Percentiles rank a stretch among this genome's conserved stretches.
These are phyloP conservation scores for Paraurostyla sp. DNA, from an alignment of 73 alveolate genomes.

Conservation along the genomic window DNA sequence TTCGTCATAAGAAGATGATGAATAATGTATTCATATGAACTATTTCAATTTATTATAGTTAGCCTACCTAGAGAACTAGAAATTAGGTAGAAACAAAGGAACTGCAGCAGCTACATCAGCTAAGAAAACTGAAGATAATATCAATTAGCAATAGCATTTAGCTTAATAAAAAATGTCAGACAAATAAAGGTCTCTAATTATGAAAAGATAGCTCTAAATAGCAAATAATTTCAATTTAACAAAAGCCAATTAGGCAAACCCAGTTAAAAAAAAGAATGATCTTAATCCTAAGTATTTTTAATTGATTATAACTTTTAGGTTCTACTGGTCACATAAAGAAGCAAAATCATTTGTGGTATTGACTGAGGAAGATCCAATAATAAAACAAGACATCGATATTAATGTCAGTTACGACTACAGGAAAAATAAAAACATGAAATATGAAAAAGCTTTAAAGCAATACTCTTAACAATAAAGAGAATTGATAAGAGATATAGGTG, in stretches of 20 bases:
- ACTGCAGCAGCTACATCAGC: too few species aligned
- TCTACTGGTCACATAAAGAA: slow-evolving; percentile 42
- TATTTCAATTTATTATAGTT: background rate
- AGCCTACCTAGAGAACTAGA: slow-evolving; percentile 21
- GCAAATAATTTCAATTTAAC: background rate
- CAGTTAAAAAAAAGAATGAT: background rate
- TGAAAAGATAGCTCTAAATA: slow-evolving; percentile 13
- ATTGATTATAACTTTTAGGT: background rate
- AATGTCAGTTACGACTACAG: slow-evolving; percentile 8
- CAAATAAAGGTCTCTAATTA: background rate
- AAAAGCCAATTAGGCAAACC: background rate
- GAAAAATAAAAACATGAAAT: background rate
- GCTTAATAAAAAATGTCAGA: too few species aligned
- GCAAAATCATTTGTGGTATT: slow-evolving; percentile 17
- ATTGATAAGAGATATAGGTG: slow-evolving; percentile 39
- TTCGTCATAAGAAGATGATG: slow-evolving; percentile 43
- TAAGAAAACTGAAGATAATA: too few species aligned
- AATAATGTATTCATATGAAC: background rate
- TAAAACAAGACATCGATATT: background rate
- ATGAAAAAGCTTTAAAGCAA: background rate
- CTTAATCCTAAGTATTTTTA: background rate
- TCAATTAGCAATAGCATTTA: too few species aligned
- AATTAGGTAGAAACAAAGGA: slow-evolving; percentile 10
- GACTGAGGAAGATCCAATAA: background rate
- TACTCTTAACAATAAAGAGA: slow-evolving; percentile 45